A percentile compares a stretch with the other conserved stretches of the same genome.
Conservation (phyloP, 2,329 filamentous ascomycete genomes). For the Pezicula radicicola region DNA sequence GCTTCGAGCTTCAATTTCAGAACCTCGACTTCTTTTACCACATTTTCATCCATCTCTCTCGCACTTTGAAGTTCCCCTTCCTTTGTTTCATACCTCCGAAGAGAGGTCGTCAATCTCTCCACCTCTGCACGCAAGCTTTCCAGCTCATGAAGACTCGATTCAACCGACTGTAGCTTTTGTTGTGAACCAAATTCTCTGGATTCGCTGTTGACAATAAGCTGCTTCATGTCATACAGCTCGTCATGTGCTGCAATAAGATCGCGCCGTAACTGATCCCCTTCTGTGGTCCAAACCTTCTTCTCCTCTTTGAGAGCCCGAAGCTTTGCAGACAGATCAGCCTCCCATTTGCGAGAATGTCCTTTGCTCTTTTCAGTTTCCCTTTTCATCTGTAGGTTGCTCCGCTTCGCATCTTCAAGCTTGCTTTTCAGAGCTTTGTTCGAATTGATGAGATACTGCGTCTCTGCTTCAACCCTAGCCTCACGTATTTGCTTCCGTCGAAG, state of each 20-base stretch:
- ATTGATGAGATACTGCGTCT: conserved; percentile 78
- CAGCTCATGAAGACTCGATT: conserved; percentile 58
- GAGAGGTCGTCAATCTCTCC: conserved; percentile 54
- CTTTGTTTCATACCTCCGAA: conserved; percentile 61
- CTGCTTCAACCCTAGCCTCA: conserved; percentile 75
- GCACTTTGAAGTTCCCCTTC: conserved; percentile 58
- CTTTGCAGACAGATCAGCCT: conserved; percentile 66
- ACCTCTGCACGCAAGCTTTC: conserved; percentile 58
- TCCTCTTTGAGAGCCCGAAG: conserved; percentile 66
- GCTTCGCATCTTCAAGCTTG: conserved; percentile 70
- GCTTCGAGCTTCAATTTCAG: conserved; percentile 55
- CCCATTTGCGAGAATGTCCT: conserved; percentile 74
- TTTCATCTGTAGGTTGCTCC: conserved; percentile 65
- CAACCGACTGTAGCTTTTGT: conserved; percentile 61
- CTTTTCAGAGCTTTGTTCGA: conserved; percentile 71
- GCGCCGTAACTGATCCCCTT: conserved; percentile 52
- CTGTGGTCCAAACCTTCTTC: conserved; percentile 59
- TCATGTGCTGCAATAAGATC: conserved; percentile 55
- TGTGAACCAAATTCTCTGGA: conserved; percentile 61
- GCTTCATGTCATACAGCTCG: conserved; percentile 63
- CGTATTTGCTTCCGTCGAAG: conserved; percentile 71
- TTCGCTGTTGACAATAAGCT: conserved; percentile 66
- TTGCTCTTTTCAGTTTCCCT: conserved; percentile 71
- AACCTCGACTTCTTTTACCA: conserved; percentile 56
- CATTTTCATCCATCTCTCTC: conserved; percentile 53